phyloP scores from a whole-genome alignment of 2,329 filamentous ascomycete species.

The Capronia americana region DNA sequence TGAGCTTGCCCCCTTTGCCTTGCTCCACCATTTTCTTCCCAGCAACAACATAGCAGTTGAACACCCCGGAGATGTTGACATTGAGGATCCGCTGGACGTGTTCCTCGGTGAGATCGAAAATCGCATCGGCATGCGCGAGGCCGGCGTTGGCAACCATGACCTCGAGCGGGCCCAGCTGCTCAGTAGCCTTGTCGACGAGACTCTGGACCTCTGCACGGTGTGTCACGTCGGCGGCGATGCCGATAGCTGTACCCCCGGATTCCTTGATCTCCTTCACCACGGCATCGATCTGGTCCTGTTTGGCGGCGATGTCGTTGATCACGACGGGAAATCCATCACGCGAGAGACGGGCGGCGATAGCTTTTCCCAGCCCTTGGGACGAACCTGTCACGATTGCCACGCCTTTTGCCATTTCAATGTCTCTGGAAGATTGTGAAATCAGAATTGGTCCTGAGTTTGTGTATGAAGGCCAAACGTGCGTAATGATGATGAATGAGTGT shows the following conservation, averaged over 20 bases:
- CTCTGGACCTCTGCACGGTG: conserved; percentile 59
- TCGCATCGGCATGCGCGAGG: conserved; percentile 61
- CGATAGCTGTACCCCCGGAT: conserved; percentile 64
- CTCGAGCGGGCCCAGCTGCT: conserved; percentile 57
- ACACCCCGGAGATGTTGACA: conserved; percentile 70
- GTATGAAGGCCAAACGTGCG: too few species aligned
- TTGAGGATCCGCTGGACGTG: conserved; percentile 66
- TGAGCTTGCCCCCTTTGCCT: conserved; percentile 52
- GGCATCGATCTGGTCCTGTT: conserved; percentile 60
- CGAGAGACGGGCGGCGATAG: conserved; percentile 65
- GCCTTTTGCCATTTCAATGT: conserved; percentile 23
- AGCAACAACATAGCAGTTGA: conserved; percentile 68
- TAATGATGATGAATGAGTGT: too few species aligned
- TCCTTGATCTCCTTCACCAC: conserved; percentile 65
- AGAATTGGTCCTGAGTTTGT: neutral
- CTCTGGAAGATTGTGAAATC: neutral
- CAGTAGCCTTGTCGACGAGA: conserved; percentile 59
- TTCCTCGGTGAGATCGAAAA: conserved; percentile 63
- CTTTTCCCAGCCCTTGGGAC: conserved; percentile 46
- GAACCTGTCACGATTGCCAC: conserved; percentile 49
- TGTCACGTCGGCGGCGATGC: conserved; percentile 63
- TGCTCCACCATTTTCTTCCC: conserved; percentile 66
- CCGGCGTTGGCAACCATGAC: conserved; percentile 67
- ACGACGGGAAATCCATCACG: conserved; percentile 70
- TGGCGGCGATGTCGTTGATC: conserved; percentile 69